Base-by-base conservation (phyloP, 805 yeast species). In the Sugiyamaella mastotermitis region DNA sequence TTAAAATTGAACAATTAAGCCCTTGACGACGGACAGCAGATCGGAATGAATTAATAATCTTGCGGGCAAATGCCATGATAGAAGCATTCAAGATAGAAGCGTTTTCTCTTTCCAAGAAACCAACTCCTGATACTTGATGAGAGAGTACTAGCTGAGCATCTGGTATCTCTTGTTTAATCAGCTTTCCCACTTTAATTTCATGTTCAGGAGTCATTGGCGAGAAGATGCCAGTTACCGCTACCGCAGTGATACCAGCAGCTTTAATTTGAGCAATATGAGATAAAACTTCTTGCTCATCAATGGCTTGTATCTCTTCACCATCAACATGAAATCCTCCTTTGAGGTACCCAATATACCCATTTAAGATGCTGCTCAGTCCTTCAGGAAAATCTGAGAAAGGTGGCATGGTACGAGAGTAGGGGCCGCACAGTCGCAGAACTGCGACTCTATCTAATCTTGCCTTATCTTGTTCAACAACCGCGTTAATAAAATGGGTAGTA, bases 401-500 rank as follows among this genome's bases (percentile, higher is more conserved):
- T 4, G 60, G 60, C 4, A 57, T 47, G 13, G 58, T 51, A 3
- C 49, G 47, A 1, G 70, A 56, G 46, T 65, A 69, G 2, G 69
- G 68, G 4, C 71, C 69, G 45, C 66, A 62, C 9, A 69, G 42
- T 46, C 75, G 50, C 13, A 69, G 35, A 4, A 69, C 71, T 0
- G 72, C 74, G 13, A 68, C 71, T 33, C 47, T 55, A 13, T 65
- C 69, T 32, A 69, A 48, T 31, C 70, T 50, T 3, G 66, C 61
- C 18, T 51, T 44, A 46, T 69, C 73, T 40, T 64, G 62, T 47
- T 69, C 74, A 17, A 69, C 58, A 15, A 69, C 71, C 10, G 74
- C 72, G 50, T 69, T 69, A 48, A 69, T 68, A 53, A 69, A 69
- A 43, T 69, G 74, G 1, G 74, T 69, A 1, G 74, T 69, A n/a